Conservation (phyloP, 495 filamentous ascomycete species). For the Aspergillus heteromorphus region DNA sequence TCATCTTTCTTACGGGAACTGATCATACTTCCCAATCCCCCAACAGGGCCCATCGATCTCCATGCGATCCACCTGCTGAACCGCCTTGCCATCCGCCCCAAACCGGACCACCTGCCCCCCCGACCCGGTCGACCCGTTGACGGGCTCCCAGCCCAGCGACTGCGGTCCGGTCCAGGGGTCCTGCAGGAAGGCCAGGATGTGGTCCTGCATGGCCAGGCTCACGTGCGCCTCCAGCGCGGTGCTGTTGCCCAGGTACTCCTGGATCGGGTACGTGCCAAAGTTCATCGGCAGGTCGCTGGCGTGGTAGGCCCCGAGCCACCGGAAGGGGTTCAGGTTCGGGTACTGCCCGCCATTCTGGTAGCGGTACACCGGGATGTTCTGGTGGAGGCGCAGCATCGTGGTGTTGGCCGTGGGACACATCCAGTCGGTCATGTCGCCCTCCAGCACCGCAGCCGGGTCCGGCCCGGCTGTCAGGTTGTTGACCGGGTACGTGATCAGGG, state of each 20-base stretch:
- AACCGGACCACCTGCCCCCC: not conserved
- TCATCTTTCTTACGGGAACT: not conserved
- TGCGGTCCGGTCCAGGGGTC: not conserved
- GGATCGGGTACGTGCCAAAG: not conserved
- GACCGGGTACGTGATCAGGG: not conserved
- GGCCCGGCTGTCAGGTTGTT: not conserved
- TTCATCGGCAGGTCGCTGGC: slow-evolving; percentile 1
- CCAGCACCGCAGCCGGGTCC: not conserved
- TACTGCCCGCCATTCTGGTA: not conserved
- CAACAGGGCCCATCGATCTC: not conserved
- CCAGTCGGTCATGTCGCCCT: not conserved
- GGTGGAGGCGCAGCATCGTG: not conserved
- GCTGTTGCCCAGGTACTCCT: not conserved
- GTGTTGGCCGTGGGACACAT: not conserved
- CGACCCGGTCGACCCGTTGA: not conserved
- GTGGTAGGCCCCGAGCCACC: not conserved
- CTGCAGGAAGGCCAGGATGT: not conserved
- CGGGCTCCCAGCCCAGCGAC: not conserved
- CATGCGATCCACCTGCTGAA: not conserved
- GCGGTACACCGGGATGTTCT: not conserved
- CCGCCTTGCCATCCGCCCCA: not conserved
- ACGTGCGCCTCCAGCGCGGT: not conserved
- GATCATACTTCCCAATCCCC: not conserved
- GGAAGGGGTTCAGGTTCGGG: not conserved
- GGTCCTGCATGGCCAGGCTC: not conserved